A percentile compares a stretch with the other conserved stretches of the same genome.
Evolutionary conservation across 208 protist species (phyloP).

Genomic region (Leptomonas pyrrhocoris): DNA sequence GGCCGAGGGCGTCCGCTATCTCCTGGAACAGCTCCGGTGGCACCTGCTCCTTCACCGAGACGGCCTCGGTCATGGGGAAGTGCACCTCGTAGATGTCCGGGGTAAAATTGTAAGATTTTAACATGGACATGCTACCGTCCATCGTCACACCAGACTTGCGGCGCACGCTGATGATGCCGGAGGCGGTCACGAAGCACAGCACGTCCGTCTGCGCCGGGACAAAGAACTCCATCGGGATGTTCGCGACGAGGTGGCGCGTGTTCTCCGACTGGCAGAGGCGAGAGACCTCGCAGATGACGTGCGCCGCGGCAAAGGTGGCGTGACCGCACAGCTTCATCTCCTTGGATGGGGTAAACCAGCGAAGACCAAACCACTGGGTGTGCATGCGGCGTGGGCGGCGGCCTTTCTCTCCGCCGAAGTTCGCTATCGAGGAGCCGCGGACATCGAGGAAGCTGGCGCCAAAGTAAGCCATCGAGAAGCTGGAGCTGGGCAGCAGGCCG

Average conservation of each 20-base stretch:
- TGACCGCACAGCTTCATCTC: constrained; percentile 78
- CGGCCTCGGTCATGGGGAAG: constrained; percentile 61
- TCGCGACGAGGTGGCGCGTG: constrained; percentile 48
- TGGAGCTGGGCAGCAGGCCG: constrained; percentile 49
- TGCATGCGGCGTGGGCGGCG: constrained; percentile 54
- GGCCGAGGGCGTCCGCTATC: constrained; percentile 41
- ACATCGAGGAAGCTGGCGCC: constrained; percentile 49
- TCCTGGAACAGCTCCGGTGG: constrained; percentile 30
- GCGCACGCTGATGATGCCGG: constrained; percentile 62
- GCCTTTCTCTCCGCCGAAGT: constrained; percentile 21
- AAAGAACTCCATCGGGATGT: constrained; percentile 60
- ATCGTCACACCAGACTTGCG: constrained; percentile 8
- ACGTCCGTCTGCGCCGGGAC: constrained; percentile 61
- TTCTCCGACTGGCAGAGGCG: constrained; percentile 41
- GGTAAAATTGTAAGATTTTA: constrained; percentile 27
- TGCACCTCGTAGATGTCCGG: constrained; percentile 66
- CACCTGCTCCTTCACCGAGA: constrained; percentile 38
- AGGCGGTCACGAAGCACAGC: constrained; percentile 61
- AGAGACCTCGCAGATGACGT: constrained; percentile 69
- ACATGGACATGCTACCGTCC: constrained; percentile 22
- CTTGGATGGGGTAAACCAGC: constrained; percentile 73
- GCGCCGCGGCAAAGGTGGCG: constrained; percentile 75
- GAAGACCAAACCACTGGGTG: constrained; percentile 76
- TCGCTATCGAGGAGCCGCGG: constrained; percentile 33
- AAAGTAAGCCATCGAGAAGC: constrained; percentile 56